Base-by-base conservation (phyloP, 768 basidiomycete species). In the Boletus rubescentipes region DNA sequence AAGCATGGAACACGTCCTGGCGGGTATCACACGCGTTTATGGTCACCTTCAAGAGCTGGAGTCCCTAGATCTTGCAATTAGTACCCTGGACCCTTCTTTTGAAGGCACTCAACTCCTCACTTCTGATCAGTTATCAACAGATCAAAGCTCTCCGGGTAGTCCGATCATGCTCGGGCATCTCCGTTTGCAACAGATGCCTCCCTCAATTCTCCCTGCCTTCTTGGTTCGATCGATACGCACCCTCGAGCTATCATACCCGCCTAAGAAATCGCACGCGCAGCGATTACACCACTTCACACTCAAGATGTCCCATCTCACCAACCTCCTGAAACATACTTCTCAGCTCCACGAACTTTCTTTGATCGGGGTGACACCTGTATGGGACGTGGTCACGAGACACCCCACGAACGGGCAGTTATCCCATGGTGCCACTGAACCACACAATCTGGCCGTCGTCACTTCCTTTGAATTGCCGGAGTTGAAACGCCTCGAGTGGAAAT, bases 401-500 rank as follows among this genome's bases (percentile, higher is more conserved):
- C 30, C 51, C 18, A 55, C 56, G 52, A 39, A 63, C 45, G 61
- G 49, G 20, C 55, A 56, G 26, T 26, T 46, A 49, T 38, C 49
- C 12, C 38, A 54, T 18, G 52, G 43, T 46, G 8, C 40, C 42
- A 50, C 44, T 34, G 58, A 59, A 34, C 42, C 43, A 46, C 53
- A 29, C 36, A 41, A 47, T 18, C 46, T 21, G n/a, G 36, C 35
- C 6, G 48, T 62, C 36, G 55, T 51, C 16, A 45, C 56, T 30
- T 59, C 71, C 29, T 57, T 77, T 46, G 66, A 65, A 46, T 71
- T 83, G 32, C 63, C 60, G 5, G 68, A 72, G 51, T 62, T 83
- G 51, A 77, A 70, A 47, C 65, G 58, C n/a, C 61, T 83, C 40
- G 75, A 78, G 31, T 82, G 80, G 79, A 77, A 72, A 41, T 77